Conservation (phyloP, 805 yeast genomes). For the Myxozyma lipomycoides region DNA sequence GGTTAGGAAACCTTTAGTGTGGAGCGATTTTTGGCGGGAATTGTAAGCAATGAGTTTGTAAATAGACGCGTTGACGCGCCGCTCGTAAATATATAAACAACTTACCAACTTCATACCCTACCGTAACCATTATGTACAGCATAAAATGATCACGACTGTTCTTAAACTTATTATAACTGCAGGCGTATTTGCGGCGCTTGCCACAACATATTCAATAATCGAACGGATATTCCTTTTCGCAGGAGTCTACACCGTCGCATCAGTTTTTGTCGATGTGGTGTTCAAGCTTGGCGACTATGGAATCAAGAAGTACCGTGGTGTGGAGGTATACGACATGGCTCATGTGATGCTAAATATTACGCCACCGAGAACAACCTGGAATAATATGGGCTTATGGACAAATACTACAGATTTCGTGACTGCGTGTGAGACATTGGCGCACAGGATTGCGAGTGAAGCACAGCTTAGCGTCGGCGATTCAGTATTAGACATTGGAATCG, state of each 20-base stretch:
- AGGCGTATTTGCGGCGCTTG: background rate
- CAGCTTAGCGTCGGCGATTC: constrained; percentile 4
- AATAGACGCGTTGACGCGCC: too few species aligned
- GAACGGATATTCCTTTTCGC: constrained; percentile 16
- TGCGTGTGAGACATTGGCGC: constrained; percentile 12
- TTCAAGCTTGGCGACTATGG: too few species aligned
- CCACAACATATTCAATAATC: background rate
- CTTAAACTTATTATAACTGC: too few species aligned
- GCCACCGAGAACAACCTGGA: constrained; percentile 15
- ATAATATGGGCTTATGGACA: constrained; percentile 26
- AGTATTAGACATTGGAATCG: constrained; percentile 22
- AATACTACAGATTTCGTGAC: background rate
- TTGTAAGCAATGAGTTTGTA: too few species aligned
- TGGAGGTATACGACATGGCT: constrained; percentile 17
- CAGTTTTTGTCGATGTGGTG: background rate
- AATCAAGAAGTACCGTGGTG: background rate
- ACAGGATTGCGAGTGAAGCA: constrained; percentile 12
- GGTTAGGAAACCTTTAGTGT: constrained; percentile 69
- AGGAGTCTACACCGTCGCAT: constrained; percentile 8
- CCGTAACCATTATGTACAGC: too few species aligned
- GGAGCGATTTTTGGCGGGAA: constrained; percentile 60
- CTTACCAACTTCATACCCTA: too few species aligned
- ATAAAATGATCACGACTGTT: too few species aligned
- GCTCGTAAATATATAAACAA: too few species aligned
- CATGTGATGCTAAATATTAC: constrained; percentile 22